Evolutionary conservation across 2,329 filamentous ascomycete species (phyloP).

Genomic region (Colletotrichum magnum): DNA sequence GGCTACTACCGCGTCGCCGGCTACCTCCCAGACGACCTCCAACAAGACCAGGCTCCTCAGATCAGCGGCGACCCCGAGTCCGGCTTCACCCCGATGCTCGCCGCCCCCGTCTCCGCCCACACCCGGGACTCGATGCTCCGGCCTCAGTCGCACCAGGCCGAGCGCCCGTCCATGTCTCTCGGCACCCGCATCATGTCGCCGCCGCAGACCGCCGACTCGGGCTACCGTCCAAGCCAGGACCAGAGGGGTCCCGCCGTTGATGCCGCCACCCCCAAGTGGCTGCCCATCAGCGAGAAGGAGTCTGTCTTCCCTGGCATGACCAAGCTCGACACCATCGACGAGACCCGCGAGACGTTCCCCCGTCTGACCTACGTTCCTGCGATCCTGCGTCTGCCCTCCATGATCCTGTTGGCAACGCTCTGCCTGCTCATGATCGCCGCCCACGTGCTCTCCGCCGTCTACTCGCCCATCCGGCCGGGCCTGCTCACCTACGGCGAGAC

Average conservation of each 20-base stretch:
- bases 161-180: conserved; percentile 31
- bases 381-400: conserved; percentile 76
- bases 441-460: conserved; percentile 80
- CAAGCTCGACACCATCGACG: conserved; percentile 51
- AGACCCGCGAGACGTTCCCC: conserved; percentile 56
- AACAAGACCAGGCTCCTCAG: conserved; percentile 40
- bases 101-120: conserved; percentile 15
- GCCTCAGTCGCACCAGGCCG: conserved; percentile 24
- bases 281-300: conserved; percentile 50
- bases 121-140: conserved; percentile 29
- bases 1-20: conserved; percentile 47
- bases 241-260: not conserved
- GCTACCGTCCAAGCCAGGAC: conserved; percentile 17
- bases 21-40: conserved; percentile 50
- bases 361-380: conserved; percentile 79
- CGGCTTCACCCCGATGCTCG: conserved; percentile 28
- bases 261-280: conserved; percentile 45
- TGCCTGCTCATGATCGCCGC: conserved; percentile 79
- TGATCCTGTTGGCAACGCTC: conserved; percentile 72
- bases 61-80: conserved; percentile 32
- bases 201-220: conserved; percentile 29
- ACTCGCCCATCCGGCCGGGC: conserved; percentile 73
- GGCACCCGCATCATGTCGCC: conserved; percentile 38
- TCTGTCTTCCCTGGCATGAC: conserved; percentile 40
- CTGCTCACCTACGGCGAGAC: conserved; percentile 76